Conservation (phyloP, 345 rosid genomes). For the Aegle marmelos region DNA sequence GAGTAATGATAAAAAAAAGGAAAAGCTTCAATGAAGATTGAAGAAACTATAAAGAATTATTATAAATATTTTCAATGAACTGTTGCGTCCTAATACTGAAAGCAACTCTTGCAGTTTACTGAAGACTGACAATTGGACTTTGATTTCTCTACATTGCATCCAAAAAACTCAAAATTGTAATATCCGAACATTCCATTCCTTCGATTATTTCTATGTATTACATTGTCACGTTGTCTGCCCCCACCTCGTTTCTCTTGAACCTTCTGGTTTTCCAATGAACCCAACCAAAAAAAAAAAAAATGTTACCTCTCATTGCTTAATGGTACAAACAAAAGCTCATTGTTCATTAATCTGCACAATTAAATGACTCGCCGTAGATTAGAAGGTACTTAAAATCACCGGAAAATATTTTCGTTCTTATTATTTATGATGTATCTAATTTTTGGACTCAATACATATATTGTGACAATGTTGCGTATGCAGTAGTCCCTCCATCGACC, state of each 20-base stretch:
- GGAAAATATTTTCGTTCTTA: neutral
- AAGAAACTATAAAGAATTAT: neutral
- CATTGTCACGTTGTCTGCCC: neutral
- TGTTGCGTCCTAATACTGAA: neutral
- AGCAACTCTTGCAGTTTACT: neutral
- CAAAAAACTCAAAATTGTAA: neutral
- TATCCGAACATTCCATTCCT: conserved; percentile 2
- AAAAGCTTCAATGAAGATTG: neutral
- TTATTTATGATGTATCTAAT: no score
- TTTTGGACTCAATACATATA: neutral
- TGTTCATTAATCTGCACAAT: neutral
- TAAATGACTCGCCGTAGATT: conserved; percentile 3
- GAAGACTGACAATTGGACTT: conserved; percentile 8
- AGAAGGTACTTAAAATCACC: conserved; percentile 1
- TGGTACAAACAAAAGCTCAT: neutral
- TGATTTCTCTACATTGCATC: neutral
- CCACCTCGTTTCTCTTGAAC: neutral
- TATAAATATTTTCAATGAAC: neutral
- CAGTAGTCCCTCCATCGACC: conserved; percentile 24
- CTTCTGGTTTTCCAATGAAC: neutral
- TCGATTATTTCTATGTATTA: conserved; percentile 8
- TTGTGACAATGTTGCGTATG: neutral
- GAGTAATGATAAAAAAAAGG: no score
- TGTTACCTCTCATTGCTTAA: neutral
- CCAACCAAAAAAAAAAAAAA: neutral